phyloP scores from a whole-genome alignment of 2,329 filamentous ascomycete genomes.

The Nothopassalora personata region DNA sequence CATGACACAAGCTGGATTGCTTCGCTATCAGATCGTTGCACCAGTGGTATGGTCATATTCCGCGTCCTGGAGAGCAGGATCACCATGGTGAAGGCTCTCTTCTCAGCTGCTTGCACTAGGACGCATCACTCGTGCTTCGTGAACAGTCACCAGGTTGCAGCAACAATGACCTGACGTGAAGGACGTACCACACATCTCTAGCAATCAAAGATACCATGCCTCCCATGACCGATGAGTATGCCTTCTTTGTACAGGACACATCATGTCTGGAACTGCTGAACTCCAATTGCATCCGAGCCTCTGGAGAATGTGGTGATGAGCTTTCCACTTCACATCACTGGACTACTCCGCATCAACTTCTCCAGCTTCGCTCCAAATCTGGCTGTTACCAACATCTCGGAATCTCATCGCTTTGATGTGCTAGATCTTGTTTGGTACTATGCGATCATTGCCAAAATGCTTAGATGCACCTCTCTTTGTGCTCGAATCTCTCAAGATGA shows the following conservation, averaged over 20 bases:
- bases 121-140: too few relatives aligned
- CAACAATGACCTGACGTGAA: too few relatives aligned
- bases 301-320: not conserved
- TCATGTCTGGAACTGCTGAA: not conserved
- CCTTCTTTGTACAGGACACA: not conserved
- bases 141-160: too few relatives aligned
- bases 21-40: not conserved
- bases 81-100: not conserved
- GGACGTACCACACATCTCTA: not conserved
- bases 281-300: not conserved
- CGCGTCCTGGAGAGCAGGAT: not conserved
- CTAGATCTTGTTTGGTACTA: not conserved
- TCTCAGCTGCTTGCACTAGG: too few relatives aligned
- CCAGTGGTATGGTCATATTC: not conserved
- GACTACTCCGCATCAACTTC: not conserved
- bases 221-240: not conserved
- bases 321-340: not conserved
- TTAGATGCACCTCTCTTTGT: not conserved
- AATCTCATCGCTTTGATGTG: not conserved
- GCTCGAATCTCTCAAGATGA: not conserved
- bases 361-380: not conserved
- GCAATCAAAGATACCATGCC: not conserved
- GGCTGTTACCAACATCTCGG: not conserved
- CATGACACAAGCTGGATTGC: not conserved
- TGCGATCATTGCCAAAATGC: not conserved